A percentile compares a stretch with the other conserved stretches of the same genome.
Evolutionary conservation across 2,329 filamentous ascomycete genomes (phyloP).

Genomic region (Catunica adiposa): DNA sequence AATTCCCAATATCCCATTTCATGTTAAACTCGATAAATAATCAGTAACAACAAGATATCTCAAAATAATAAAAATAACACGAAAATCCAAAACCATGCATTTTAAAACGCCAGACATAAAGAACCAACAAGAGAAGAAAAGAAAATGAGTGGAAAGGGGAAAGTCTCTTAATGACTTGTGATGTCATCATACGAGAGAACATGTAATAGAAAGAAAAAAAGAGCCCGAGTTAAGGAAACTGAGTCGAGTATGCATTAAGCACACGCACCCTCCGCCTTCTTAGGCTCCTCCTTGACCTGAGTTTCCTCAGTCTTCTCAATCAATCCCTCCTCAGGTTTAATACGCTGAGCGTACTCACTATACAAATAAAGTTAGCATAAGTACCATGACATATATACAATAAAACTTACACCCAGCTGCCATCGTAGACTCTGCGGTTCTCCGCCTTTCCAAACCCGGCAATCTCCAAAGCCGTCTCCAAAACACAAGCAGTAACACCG

Average conservation of each 20-base stretch:
- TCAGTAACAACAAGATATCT: neutral
- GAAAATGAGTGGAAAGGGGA: neutral
- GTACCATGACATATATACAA: neutral
- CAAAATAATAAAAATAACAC: neutral
- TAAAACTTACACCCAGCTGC: conserved; percentile 81
- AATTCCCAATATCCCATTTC: conserved; percentile 2
- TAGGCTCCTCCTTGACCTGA: conserved; percentile 2
- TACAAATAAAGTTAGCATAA: conserved; percentile 19
- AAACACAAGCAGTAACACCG: conserved; percentile 79
- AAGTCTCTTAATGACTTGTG: neutral
- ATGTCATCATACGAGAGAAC: too few species aligned
- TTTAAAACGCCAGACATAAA: neutral
- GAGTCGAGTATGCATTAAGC: neutral
- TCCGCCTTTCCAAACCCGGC: conserved; percentile 55
- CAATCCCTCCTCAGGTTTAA: conserved; percentile 42
- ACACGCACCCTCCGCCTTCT: conserved; percentile 8
- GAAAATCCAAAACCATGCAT: neutral
- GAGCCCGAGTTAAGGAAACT: too few species aligned
- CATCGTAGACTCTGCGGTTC: conserved; percentile 71
- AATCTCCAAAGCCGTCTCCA: conserved; percentile 72
- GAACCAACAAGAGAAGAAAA: neutral
- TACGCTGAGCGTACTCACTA: conserved; percentile 52
- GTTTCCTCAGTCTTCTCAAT: conserved; percentile 34
- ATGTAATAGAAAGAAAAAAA: too few species aligned
- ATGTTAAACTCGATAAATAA: neutral